Evolutionary conservation across 305 asterid species (phyloP), one percentile per base, ranked within the genome.

Genomic region (Fraxinus sp.): DNA sequence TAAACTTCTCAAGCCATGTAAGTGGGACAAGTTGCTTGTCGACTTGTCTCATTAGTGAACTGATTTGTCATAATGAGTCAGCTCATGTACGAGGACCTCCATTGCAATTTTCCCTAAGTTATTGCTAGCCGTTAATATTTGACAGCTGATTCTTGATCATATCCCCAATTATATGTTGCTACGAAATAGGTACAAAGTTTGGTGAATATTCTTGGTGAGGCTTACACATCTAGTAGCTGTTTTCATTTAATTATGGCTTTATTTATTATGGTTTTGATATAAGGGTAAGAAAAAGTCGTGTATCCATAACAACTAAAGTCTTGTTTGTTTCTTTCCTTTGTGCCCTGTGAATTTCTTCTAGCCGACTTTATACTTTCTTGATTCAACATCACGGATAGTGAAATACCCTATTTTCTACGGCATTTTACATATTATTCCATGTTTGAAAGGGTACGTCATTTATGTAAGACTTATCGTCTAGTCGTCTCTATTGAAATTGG

Each of bases 341-440:
- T 87, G 87, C 85, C 74, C 22, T 36, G 52, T 36, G 76, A 79
- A 66, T 32, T 77, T 75, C 20, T 79, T 78, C 76, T 26, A 75
- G 79, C 43, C 70, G 71, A 80, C 79, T 78, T 85, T 79, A 20
- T 77, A 75, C 46, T 73, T 73, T 76, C 75, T 73, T 57, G 76
- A 55, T 79, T 66, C 46, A 43, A 76, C 35, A 36, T 24, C 13
- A 37, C 11, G n/a, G 68, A 78, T 57, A 30, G 64, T 35, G 8
- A 64, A 28, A 72, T 33, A 6, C 18, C 68, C 26, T 3, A 13
- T 71, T 28, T 84, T 43, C 33, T 59, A 6, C 57, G 18, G 74
- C 55, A 1, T 20, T 59, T 79, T 68, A 77, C 78, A 80, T 41
- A 0, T 14, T 22, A 80, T 43, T 62, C 18, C 14, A 18, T 78